A percentile compares a stretch with the other conserved stretches of the same genome.
Evolutionary conservation across 768 basidiomycete species (phyloP).

Genomic region (Suillus subaureus): DNA sequence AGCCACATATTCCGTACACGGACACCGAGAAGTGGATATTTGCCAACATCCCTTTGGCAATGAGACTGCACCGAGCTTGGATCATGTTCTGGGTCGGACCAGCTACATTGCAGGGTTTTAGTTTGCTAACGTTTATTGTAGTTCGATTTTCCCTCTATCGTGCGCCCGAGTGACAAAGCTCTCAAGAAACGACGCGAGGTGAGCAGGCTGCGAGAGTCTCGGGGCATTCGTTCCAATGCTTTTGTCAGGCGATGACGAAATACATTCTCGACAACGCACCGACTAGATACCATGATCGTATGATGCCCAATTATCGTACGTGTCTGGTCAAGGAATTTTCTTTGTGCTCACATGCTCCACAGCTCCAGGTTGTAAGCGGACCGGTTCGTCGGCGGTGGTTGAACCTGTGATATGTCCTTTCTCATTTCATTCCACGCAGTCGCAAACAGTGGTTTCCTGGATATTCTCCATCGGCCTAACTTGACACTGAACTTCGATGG

Average conservation of each 20-base stretch:
- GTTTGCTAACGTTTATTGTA: constrained; percentile 5
- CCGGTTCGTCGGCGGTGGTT: constrained; percentile 19
- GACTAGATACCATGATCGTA: constrained; percentile 43
- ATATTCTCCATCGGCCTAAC: too few species aligned
- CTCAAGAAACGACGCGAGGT: constrained; percentile 15
- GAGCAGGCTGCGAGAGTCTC: neutral
- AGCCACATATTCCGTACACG: constrained; percentile 41
- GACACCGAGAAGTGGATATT: constrained; percentile 51
- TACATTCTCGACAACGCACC: constrained; percentile 55
- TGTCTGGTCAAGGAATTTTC: constrained; percentile 5
- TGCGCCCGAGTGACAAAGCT: constrained; percentile 10
- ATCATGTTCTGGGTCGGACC: constrained; percentile 50
- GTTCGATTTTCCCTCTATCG: constrained; percentile 22
- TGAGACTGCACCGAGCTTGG: constrained; percentile 51
- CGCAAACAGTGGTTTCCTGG: too few species aligned
- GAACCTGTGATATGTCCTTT: too few species aligned
- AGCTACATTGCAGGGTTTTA: neutral
- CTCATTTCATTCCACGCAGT: too few species aligned
- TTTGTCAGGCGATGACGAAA: neutral
- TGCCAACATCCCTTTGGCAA: constrained; percentile 50
- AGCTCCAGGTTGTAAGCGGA: constrained; percentile 38
- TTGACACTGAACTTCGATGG: too few species aligned
- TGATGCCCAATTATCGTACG: constrained; percentile 58
- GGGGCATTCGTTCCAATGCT: constrained; percentile 17
- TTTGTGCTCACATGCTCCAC: neutral